Conservation (phyloP, 176 grass and related monocot species). For the Bonia amplexicaulis region DNA sequence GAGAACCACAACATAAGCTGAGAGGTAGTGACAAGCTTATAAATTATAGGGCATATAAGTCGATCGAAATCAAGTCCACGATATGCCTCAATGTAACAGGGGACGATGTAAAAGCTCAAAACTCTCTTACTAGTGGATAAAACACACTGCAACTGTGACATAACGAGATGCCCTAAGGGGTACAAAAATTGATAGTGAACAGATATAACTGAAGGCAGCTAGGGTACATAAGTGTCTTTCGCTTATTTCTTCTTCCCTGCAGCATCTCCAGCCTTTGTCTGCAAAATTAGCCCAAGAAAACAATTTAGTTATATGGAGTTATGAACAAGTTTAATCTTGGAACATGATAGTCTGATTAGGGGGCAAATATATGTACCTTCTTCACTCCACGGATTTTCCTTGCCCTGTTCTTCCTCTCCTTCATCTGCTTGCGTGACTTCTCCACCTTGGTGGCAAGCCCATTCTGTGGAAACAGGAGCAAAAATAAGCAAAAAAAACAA, state of each 20-base stretch:
- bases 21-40: not conserved
- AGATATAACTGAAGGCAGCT: not conserved
- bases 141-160: not conserved
- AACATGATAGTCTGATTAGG: not conserved
- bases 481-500: not conserved
- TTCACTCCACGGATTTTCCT: slow-evolving; percentile 93
- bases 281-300: not conserved
- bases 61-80: not conserved
- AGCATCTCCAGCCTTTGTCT: slow-evolving; percentile 83
- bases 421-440: slow-evolving; percentile 92
- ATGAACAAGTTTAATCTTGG: not conserved
- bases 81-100: not conserved
- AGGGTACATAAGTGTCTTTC: not conserved
- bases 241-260: slow-evolving; percentile 80
- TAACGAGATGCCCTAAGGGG: not conserved
- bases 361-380: slow-evolving; percentile 47
- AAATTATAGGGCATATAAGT: not conserved
- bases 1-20: not conserved
- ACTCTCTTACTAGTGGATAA: slow-evolving; percentile 21
- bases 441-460: slow-evolving; percentile 97
- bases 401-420: slow-evolving; percentile 94
- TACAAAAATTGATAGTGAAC: slow-evolving; percentile 25
- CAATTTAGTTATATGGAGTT: not conserved
- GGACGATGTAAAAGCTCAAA: slow-evolving; percentile 1
- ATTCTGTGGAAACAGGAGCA: slow-evolving; percentile 35